phyloP scores from a whole-genome alignment of 2,329 filamentous ascomycete genomes.

The Pseudogymnoascus sp. region DNA sequence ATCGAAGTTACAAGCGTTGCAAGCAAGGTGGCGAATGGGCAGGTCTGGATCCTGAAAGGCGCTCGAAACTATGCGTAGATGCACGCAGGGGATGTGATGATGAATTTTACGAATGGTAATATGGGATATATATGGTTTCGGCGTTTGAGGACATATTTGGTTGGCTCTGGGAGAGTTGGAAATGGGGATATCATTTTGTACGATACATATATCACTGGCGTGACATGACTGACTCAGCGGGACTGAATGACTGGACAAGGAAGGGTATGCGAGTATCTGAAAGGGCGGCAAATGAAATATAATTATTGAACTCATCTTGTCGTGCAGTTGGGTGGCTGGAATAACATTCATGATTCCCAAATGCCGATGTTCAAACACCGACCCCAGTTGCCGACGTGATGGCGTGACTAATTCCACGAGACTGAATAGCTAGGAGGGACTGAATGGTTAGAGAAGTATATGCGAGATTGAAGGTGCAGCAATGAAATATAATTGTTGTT shows the following conservation, averaged over 20 bases:
- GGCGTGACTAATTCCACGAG: neutral
- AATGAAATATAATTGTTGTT: neutral
- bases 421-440: neutral
- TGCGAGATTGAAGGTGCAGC: neutral
- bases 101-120: neutral
- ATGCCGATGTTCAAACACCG: neutral
- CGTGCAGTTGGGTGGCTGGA: neutral
- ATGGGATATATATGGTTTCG: neutral
- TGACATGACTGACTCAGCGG: neutral
- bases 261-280: neutral
- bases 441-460: neutral
- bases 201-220: neutral
- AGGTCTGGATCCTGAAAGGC: slow-evolving; percentile 54
- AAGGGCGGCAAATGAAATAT: neutral
- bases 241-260: neutral
- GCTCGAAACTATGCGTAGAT: slow-evolving; percentile 32
- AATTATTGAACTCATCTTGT: neutral
- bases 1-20: slow-evolving; percentile 70
- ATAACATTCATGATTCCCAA: neutral
- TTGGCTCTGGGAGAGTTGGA: neutral
- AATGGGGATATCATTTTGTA: neutral
- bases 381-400: neutral
- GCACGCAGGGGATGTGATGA: neutral
- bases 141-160: neutral
- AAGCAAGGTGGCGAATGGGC: slow-evolving; percentile 74